Evolutionary conservation across 2,329 filamentous ascomycete genomes (phyloP).

Genomic region (Aspergillus calidoustus): DNA sequence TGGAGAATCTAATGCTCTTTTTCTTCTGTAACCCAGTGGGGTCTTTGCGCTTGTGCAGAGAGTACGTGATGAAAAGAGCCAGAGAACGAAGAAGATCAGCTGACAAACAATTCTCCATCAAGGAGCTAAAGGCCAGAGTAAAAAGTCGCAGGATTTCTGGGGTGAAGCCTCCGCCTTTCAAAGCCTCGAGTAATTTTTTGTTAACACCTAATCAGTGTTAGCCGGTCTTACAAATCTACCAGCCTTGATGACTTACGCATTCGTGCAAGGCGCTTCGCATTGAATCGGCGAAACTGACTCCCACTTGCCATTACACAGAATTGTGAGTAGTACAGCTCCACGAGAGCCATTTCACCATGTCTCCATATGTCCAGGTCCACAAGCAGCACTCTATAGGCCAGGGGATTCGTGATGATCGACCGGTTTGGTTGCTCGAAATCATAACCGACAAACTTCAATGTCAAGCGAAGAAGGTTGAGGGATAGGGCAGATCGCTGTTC

Average conservation of each 20-base stretch:
- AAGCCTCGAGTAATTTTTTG: constrained; percentile 83
- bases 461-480: constrained; percentile 70
- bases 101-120: constrained; percentile 80
- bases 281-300: constrained; percentile 92
- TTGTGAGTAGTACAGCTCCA: constrained; percentile 90
- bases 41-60: constrained; percentile 69
- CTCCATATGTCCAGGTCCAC: constrained; percentile 96
- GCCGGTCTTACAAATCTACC: constrained; percentile 12
- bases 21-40: constrained; percentile 48
- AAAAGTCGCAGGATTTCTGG: constrained; percentile 75
- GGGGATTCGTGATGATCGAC: constrained; percentile 92
- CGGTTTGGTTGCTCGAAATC: constrained; percentile 77
- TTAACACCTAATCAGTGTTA: constrained; percentile 69
- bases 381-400: constrained; percentile 89
- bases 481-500: constrained; percentile 59
- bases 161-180: constrained; percentile 82
- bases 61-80: constrained; percentile 91
- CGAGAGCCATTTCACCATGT: constrained; percentile 73
- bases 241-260: constrained; percentile 71
- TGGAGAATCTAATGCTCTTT: constrained; percentile 48
- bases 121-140: constrained; percentile 74
- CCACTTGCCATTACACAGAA: constrained; percentile 86
- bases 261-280: constrained; percentile 79
- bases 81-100: constrained; percentile 84
- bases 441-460: constrained; percentile 88